These are phyloP conservation scores for Ogataea zsoltii DNA, from an alignment of 805 yeast genomes.

Conservation along the genomic window DNA sequence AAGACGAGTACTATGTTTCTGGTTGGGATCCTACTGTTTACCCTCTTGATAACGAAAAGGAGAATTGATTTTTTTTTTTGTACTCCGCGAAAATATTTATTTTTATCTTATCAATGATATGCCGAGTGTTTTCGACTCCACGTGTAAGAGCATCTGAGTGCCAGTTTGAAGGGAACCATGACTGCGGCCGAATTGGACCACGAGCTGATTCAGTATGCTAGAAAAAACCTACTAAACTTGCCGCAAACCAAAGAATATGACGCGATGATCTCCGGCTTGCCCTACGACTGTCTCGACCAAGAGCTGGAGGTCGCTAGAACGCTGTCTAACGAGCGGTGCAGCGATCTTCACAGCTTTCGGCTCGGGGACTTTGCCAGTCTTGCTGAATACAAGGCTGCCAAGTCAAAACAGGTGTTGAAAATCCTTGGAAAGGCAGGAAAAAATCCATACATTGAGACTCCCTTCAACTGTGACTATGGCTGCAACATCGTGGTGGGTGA, in stretches of 20 bases:
- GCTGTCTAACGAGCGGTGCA: slow-evolving; percentile 38
- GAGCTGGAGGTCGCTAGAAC: slow-evolving; percentile 36
- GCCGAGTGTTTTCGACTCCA: too few relatives aligned
- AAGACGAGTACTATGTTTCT: slow-evolving; percentile 14
- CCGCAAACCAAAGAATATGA: slow-evolving; percentile 45
- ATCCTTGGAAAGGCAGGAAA: slow-evolving; percentile 52
- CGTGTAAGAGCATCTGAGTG: too few relatives aligned
- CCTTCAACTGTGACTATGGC: slow-evolving; percentile 67
- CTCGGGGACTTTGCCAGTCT: slow-evolving; percentile 18
- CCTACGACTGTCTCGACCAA: slow-evolving; percentile 35
- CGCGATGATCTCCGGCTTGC: slow-evolving; percentile 54
- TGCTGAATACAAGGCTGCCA: slow-evolving; percentile 34
- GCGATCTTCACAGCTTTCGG: slow-evolving; percentile 2
- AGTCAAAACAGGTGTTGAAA: slow-evolving; percentile 36
- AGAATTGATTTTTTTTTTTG: not conserved
- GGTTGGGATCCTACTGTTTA: slow-evolving; percentile 24
- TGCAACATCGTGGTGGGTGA: slow-evolving; percentile 61
- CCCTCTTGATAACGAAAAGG: slow-evolving; percentile 17
- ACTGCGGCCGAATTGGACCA: not conserved
- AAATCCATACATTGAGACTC: slow-evolving; percentile 44
- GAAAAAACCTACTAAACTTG: slow-evolving; percentile 16
- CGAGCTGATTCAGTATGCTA: slow-evolving; percentile 11
- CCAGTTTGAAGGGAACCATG: not conserved
- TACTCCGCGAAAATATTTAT: not conserved
- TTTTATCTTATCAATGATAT: not conserved